Evolutionary conservation across 192 early-diverging fungal genomes (phyloP).

Genomic region (Fimicolochytrium jonesii): DNA sequence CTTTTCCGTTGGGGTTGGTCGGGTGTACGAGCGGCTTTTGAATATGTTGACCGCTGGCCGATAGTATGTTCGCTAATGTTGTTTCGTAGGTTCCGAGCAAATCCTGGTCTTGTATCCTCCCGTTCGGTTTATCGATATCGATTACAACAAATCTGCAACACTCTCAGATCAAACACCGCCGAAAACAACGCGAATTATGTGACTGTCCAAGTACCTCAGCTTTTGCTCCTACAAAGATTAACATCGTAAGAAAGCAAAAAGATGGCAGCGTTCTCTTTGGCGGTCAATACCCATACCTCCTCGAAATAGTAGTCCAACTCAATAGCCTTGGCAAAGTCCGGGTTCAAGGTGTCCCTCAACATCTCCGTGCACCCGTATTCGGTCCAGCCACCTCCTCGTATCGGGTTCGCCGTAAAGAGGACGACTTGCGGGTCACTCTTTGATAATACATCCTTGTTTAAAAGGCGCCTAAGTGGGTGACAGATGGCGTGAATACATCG

Average conservation of each 20-base stretch:
- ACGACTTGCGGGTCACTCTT: constrained; percentile 15
- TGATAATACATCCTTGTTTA: constrained; percentile 5
- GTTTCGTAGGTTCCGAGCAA: constrained; percentile 30
- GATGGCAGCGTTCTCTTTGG: background rate
- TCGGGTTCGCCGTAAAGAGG: background rate
- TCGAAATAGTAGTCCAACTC: constrained; percentile 46
- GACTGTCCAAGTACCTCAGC: too few species aligned
- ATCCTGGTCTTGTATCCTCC: constrained; percentile 32
- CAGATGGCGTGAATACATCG: background rate
- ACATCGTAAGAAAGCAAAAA: background rate
- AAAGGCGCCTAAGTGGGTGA: background rate
- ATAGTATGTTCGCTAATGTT: constrained; percentile 23
- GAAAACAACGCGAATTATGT: too few species aligned
- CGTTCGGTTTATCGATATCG: constrained; percentile 34
- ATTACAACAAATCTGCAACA: constrained; percentile 36
- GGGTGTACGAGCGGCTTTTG: constrained; percentile 35
- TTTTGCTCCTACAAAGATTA: background rate
- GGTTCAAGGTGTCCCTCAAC: constrained; percentile 44
- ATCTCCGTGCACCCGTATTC: constrained; percentile 38
- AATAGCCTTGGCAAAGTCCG: constrained; percentile 38
- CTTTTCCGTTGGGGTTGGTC: constrained; percentile 16
- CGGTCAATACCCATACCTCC: constrained; percentile 28
- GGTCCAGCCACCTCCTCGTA: background rate
- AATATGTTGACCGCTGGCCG: background rate
- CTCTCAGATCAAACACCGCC: too few species aligned